Percentiles rank a stretch among this genome's conserved stretches.
phyloP scores from a whole-genome alignment of 306 rosid species.

The Rubus idaeus region DNA sequence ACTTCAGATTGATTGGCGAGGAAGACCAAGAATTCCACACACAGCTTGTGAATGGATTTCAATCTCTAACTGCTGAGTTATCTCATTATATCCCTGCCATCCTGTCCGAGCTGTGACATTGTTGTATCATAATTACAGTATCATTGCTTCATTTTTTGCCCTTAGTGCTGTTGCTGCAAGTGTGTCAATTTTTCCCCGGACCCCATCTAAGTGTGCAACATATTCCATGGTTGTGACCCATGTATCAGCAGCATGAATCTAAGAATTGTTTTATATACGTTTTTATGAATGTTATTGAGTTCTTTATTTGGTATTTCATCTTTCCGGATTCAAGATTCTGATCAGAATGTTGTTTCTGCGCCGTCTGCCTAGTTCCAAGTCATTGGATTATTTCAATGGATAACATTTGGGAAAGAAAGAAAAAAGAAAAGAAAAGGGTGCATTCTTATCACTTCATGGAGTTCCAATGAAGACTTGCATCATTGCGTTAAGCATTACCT shows the following conservation, averaged over 20 bases:
- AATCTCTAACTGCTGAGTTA: conserved; percentile 90
- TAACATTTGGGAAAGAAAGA: too few relatives aligned
- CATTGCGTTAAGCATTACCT: too few relatives aligned
- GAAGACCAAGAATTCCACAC: conserved; percentile 99
- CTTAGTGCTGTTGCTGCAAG: not conserved
- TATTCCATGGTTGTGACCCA: not conserved
- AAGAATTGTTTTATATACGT: not conserved
- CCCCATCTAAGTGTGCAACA: not conserved
- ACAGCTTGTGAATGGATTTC: conserved; percentile 95
- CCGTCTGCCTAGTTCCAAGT: not conserved
- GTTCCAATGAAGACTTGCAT: too few relatives aligned
- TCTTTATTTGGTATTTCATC: not conserved
- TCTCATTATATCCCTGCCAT: conserved; percentile 98
- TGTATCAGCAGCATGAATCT: not conserved
- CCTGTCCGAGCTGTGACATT: conserved; percentile 75
- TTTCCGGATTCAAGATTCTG: not conserved
- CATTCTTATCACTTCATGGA: too few relatives aligned
- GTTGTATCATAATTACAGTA: conserved; percentile 12
- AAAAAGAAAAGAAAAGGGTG: too few relatives aligned
- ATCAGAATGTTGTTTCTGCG: not conserved
- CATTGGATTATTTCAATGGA: not conserved
- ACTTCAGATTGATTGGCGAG: conserved; percentile 89
- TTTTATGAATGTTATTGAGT: not conserved
- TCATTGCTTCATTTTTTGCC: not conserved
- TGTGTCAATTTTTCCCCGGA: not conserved